phyloP scores from a whole-genome alignment of 2,329 filamentous ascomycete genomes.

The Verticillium klebahnii region DNA sequence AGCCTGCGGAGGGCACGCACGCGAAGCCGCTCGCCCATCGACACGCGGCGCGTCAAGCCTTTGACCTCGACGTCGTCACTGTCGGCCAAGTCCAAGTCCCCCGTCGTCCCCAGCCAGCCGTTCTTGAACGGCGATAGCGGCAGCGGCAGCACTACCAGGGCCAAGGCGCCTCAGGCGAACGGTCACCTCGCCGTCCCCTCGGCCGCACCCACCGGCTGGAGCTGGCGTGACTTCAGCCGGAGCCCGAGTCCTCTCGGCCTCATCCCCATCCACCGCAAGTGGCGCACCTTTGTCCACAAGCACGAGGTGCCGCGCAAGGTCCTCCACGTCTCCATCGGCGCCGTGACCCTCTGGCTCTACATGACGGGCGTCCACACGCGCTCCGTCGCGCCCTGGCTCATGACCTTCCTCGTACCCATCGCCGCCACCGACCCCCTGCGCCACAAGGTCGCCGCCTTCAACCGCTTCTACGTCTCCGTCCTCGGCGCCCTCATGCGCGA shows the following conservation, averaged over 20 bases:
- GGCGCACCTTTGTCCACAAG: conserved; percentile 87
- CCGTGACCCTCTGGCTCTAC: conserved; percentile 86
- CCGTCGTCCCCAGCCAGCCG: conserved; percentile 12
- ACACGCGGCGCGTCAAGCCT: conserved; percentile 44
- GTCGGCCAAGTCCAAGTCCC: conserved; percentile 24
- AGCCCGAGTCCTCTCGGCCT: conserved; percentile 89
- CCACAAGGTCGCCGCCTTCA: conserved; percentile 76
- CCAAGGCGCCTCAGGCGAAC: conserved; percentile 38
- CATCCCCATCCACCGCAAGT: conserved; percentile 92
- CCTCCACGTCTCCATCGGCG: conserved; percentile 94
- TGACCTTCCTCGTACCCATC: conserved; percentile 78
- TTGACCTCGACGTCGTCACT: conserved; percentile 45
- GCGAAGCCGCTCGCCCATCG: conserved; percentile 66
- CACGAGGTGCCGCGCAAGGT: conserved; percentile 94
- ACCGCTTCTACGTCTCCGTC: conserved; percentile 77
- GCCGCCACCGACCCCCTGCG: conserved; percentile 76
- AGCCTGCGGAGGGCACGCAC: conserved; percentile 60
- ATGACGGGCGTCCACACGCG: conserved; percentile 69
- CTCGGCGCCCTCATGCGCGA: conserved; percentile 95
- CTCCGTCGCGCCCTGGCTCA: conserved; percentile 78
- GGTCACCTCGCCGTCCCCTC: conserved; percentile 66
- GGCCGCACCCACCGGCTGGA: conserved; percentile 57
- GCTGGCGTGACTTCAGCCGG: conserved; percentile 83
- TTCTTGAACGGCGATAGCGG: conserved; percentile 18
- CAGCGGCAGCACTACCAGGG: conserved; percentile 24